phyloP scores from a whole-genome alignment of 176 grass and related monocot genomes.

The Carex scoparia region DNA sequence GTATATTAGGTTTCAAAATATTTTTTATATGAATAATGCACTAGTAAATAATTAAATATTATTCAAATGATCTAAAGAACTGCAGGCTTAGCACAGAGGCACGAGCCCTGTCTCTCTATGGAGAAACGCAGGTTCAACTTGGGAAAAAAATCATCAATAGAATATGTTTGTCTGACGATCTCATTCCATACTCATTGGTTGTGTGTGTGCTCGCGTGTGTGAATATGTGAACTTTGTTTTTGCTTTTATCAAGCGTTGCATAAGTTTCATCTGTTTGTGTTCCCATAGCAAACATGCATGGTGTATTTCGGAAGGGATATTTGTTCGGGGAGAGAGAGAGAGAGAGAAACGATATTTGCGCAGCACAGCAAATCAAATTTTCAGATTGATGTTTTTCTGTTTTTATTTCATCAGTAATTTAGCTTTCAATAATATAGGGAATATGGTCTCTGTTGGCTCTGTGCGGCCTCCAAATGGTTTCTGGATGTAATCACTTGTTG shows the following conservation, averaged over 20 bases:
- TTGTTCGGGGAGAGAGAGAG: not conserved
- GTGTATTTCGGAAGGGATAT: not conserved
- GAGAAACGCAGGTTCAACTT: too few species aligned
- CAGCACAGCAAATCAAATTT: too few species aligned
- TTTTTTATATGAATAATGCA: not conserved
- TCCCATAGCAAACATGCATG: not conserved
- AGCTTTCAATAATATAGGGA: too few species aligned
- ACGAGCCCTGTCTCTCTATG: too few species aligned
- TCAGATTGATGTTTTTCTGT: too few species aligned
- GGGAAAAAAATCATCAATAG: not conserved
- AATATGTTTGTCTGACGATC: not conserved
- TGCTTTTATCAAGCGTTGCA: not conserved
- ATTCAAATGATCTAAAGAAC: not conserved
- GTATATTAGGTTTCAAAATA: not conserved
- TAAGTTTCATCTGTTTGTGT: not conserved
- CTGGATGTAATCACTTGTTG: too few species aligned
- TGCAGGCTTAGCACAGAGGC: too few species aligned
- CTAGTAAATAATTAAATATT: not conserved
- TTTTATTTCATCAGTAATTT: too few species aligned
- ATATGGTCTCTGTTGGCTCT: too few species aligned
- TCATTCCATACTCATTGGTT: not conserved
- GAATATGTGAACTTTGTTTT: not conserved
- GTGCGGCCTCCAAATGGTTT: too few species aligned
- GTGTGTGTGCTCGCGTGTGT: not conserved
- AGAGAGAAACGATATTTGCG: not conserved